Base-by-base conservation (phyloP, 352 stramenopile genomes). In the Phytophthora nicotianae region DNA sequence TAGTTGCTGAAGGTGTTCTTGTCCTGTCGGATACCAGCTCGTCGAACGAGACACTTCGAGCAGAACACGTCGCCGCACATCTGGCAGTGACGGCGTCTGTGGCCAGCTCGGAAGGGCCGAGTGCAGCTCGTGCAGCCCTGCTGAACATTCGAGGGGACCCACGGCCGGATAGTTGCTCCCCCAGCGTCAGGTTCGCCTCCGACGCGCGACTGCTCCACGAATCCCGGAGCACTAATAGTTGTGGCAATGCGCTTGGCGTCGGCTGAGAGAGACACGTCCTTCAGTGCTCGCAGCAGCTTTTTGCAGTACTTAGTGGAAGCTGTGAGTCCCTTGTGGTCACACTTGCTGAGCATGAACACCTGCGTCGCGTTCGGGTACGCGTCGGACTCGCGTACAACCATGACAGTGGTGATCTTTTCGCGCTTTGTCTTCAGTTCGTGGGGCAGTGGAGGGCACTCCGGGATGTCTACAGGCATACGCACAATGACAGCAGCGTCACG, bases 61-160 rank as follows among this genome's bases (percentile, higher is more conserved):
- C 85, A 94, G 41, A 90, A 84, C 8, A 90, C 75, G 29, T 91
- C 83, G 8, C 85, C 81, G 42, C 86, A 94, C 43, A 92, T 61
- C 1, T 83, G 82, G 49, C 86, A 94, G 55, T 91, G 81, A 42
- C 84, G 79, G 20, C 86, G 82, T 21, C 76, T 72, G 19, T 83
- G 81, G 19, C 72, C 80, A 42, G 73, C 58, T 26, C 74, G 69
- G 52, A 94, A 94, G 6, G 65, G 54, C 8, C 77, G 70, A 37
- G 84, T 68, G 62, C 86, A 94, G 35, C 86, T 82, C 20, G 70
- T 74, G 48, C 86, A 94, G 40, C 66, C 65, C 3, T 69, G 63
- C 3, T 86, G 79, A 24, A 74, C 56, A 38, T 47, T 32, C 19
- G 76, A 72, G 9, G 80, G 68, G 13, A 92, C 70, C 85, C 85